phyloP scores from a whole-genome alignment of 176 grass and related monocot species.

The Panicum miliaceum region DNA sequence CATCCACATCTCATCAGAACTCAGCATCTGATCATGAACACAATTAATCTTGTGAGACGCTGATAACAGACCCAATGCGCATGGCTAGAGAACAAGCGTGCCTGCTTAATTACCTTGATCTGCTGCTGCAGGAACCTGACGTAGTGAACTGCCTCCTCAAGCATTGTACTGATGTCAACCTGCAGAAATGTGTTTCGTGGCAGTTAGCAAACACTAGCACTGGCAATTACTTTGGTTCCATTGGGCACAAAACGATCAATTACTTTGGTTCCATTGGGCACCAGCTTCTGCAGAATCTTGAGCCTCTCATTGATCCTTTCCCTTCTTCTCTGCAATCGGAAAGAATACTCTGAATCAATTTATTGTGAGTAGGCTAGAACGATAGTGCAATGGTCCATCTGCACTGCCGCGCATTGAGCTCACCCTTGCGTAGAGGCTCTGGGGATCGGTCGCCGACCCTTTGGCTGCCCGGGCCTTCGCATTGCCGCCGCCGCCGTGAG shows the following conservation, averaged over 20 bases:
- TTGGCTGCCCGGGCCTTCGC: constrained; percentile 56
- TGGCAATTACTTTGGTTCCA: constrained; percentile 61
- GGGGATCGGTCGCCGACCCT: constrained; percentile 52
- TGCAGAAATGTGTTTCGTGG: constrained; percentile 22
- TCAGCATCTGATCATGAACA: constrained; percentile 63
- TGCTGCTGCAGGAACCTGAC: constrained; percentile 84
- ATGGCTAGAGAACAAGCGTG: neutral
- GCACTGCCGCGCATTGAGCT: neutral
- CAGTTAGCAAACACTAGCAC: neutral
- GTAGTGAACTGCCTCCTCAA: constrained; percentile 82
- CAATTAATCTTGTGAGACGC: constrained; percentile 17
- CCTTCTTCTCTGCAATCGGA: constrained; percentile 72
- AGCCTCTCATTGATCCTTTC: constrained; percentile 79
- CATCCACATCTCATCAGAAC: constrained; percentile 88
- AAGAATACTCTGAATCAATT: constrained; percentile 30
- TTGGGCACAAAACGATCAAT: constrained; percentile 54
- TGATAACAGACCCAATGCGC: neutral
- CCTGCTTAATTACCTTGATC: constrained; percentile 69
- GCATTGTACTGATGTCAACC: constrained; percentile 90
- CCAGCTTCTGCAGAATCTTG: constrained; percentile 62
- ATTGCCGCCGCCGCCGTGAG: constrained; percentile 24
- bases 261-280: constrained; percentile 86
- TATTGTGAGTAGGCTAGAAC: neutral
- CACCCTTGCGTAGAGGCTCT: constrained; percentile 85
- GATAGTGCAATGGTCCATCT: neutral